A percentile compares a stretch with the other conserved stretches of the same genome.
phyloP scores from a whole-genome alignment of 768 basidiomycete genomes.

The Leucocoprinus birnbaumii region DNA sequence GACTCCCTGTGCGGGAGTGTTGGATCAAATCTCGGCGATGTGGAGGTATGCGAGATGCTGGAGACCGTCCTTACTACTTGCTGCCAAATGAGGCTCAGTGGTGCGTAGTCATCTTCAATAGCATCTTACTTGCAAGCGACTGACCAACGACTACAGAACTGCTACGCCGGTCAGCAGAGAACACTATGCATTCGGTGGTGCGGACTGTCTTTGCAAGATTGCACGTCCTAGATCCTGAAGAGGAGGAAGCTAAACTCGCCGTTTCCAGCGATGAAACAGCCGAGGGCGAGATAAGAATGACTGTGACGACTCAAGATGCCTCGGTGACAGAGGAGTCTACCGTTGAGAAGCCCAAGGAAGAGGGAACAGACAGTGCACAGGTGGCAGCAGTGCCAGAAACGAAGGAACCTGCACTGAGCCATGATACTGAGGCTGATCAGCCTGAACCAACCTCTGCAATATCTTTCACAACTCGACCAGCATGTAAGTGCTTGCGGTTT shows the following conservation, averaged over 20 bases:
- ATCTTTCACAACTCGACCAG: slow-evolving; percentile 29
- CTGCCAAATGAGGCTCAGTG: slow-evolving; percentile 94
- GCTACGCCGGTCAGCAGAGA: slow-evolving; percentile 83
- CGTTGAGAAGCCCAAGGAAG: slow-evolving; percentile 5
- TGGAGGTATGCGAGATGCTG: slow-evolving; percentile 97
- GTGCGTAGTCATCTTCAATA: slow-evolving; percentile 53
- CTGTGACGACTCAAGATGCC: slow-evolving; percentile 38
- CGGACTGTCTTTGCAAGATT: slow-evolving; percentile 78
- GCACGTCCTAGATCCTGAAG: slow-evolving; percentile 56
- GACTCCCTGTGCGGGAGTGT: slow-evolving; percentile 73
- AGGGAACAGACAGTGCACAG: neutral
- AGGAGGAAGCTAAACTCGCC: slow-evolving; percentile 67
- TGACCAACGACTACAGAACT: slow-evolving; percentile 57
- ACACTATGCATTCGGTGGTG: slow-evolving; percentile 85
- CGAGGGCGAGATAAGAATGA: slow-evolving; percentile 63
- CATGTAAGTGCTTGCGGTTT: slow-evolving; percentile 36
- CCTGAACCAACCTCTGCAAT: slow-evolving; percentile 20
- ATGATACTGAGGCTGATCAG: slow-evolving; percentile 17
- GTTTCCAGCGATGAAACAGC: slow-evolving; percentile 44
- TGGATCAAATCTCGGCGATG: slow-evolving; percentile 76
- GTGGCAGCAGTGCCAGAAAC: neutral
- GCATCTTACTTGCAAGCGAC: too few relatives aligned
- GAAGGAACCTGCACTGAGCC: slow-evolving; percentile 8
- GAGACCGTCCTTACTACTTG: slow-evolving; percentile 97
- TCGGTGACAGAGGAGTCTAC: slow-evolving; percentile 19